Evolutionary conservation across 2,329 filamentous ascomycete species (phyloP).

Genomic region (Aspergillus pseudoterreus): DNA sequence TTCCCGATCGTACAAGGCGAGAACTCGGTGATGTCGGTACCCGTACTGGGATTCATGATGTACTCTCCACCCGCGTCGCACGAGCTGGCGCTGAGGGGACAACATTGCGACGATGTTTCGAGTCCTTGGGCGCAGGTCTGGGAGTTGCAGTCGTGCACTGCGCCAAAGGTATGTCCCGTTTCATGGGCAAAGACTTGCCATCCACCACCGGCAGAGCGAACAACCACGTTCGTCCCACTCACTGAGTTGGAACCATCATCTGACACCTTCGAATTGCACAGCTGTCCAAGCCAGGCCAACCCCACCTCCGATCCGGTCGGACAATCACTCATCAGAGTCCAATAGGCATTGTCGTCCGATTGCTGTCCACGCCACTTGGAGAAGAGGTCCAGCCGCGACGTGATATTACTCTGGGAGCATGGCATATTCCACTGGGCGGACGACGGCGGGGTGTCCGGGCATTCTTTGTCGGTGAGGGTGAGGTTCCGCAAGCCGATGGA

Average conservation of each 20-base stretch:
- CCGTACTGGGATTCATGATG: conserved; percentile 95
- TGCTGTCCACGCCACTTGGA: conserved; percentile 80
- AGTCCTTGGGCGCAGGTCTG: conserved; percentile 63
- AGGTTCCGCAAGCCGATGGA: conserved; percentile 85
- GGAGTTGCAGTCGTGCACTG: conserved; percentile 83
- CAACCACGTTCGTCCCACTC: conserved; percentile 83
- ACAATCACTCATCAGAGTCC: conserved; percentile 83
- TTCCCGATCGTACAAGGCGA: conserved; percentile 89
- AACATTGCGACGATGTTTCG: conserved; percentile 67
- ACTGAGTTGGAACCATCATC: conserved; percentile 63
- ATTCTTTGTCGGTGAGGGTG: conserved; percentile 70
- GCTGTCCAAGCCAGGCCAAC: conserved; percentile 86
- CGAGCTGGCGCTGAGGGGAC: conserved; percentile 62
- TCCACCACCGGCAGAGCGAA: conserved; percentile 73
- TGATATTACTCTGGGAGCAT: conserved; percentile 61
- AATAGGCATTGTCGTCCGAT: conserved; percentile 81
- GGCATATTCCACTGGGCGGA: conserved; percentile 79
- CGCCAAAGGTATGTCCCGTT: conserved; percentile 89
- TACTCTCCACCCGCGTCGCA: conserved; percentile 77
- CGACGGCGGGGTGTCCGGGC: conserved; percentile 64
- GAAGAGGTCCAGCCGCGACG: conserved; percentile 78
- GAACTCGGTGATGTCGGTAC: conserved; percentile 68
- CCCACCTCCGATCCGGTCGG: conserved; percentile 81
- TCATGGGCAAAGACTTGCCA: conserved; percentile 98
- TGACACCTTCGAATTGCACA: conserved; percentile 61